Evolutionary conservation across 75 land plant species (phyloP).

Genomic region (Adiantum capillusveneris): DNA sequence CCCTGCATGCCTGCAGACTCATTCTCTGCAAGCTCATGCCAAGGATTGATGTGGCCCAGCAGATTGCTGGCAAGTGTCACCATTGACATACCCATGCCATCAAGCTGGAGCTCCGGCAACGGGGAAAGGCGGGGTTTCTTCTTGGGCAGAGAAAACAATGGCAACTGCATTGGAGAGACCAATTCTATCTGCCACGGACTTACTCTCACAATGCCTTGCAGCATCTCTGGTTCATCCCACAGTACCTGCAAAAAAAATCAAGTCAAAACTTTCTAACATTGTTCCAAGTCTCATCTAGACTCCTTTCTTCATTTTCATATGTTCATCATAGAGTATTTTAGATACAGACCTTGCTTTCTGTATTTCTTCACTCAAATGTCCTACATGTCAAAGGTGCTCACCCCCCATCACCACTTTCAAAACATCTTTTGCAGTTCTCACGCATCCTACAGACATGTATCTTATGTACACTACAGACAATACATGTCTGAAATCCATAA

Average conservation of each 20-base stretch:
- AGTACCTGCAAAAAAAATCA: constrained; percentile 49
- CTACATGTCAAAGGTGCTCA: no score
- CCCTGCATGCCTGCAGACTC: constrained; percentile 99
- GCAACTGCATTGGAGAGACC: constrained; percentile 68
- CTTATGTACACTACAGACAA: no score
- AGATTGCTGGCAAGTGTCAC: constrained; percentile 16
- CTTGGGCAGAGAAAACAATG: constrained; percentile 67
- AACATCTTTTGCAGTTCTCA: no score
- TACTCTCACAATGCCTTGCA: constrained; percentile 82
- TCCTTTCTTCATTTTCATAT: no score
- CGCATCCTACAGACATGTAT: no score
- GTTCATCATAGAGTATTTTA: no score
- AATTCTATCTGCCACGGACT: constrained; percentile 95
- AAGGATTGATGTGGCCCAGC: constrained; percentile 52
- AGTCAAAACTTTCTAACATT: no score
- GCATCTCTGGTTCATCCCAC: constrained; percentile 95
- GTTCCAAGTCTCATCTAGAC: no score
- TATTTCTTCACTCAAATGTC: no score
- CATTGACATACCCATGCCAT: constrained; percentile 42
- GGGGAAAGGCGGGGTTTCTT: constrained; percentile 66
- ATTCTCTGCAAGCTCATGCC: constrained; percentile 48
- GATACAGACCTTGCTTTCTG: no score
- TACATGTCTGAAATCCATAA: no score
- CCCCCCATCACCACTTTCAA: no score
- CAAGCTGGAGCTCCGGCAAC: constrained; percentile 49